Conservation (phyloP, 257 asterid species). For the Solanum lignicaule region DNA sequence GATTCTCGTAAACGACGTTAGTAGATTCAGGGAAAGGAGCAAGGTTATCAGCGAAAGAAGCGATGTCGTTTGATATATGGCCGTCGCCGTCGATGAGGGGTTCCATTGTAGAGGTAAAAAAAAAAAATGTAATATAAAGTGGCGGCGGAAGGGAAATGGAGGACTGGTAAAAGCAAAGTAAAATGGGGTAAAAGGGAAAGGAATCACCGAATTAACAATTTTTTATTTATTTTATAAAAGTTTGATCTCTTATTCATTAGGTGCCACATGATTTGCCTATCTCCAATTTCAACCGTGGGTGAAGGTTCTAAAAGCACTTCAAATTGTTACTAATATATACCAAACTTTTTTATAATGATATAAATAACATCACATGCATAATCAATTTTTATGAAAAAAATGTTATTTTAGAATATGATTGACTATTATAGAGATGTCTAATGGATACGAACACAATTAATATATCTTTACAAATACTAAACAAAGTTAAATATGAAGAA, state of each 20-base stretch:
- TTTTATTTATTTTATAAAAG: neutral
- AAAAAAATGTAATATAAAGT: neutral
- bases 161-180: neutral
- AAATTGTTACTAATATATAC: neutral
- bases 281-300: neutral
- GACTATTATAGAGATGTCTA: too few relatives aligned
- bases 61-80: neutral
- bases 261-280: neutral
- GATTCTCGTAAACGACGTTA: neutral
- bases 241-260: neutral
- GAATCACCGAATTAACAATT: neutral
- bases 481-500: neutral
- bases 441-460: neutral
- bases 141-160: neutral
- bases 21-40: conserved; percentile 2
- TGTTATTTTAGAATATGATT: neutral
- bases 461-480: neutral
- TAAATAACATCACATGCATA: neutral
- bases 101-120: conserved; percentile 6
- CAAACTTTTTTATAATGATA: too few relatives aligned
- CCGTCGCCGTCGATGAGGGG: neutral
- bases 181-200: neutral
- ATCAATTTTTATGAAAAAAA: neutral
- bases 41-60: neutral
- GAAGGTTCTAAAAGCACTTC: neutral